Evolutionary conservation across 768 basidiomycete species (phyloP), one percentile per base, ranked within the genome.

Genomic region (Lactarius deliciosus): DNA sequence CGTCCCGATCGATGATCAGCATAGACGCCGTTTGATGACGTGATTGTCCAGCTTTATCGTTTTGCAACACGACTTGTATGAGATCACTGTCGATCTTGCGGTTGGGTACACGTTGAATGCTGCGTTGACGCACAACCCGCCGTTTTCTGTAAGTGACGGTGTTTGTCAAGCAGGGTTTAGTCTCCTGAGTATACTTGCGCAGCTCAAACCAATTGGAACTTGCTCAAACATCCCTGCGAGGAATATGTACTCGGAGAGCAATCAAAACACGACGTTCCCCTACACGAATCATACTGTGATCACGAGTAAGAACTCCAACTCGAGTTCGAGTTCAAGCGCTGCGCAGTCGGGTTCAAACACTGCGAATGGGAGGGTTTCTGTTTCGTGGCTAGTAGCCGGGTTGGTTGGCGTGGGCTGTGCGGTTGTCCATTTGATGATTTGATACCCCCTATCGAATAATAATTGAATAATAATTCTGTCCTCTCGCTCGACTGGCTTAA

Each of bases 51-150:
- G 94, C 73, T 97, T 98, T 81, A 86, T 96, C 72, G 92, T 96
- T 40, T 80, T 98, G 63, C 83, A 94, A 75, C 93, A 95, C 72
- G 96, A 97, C 76, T 80, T 96, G 43, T 96, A 81, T 70, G 77
- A 88, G 69, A 86, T 92, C 72, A 91, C 92, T 15, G 94, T 96
- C 60, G 92, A 96, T 72, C 85, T 98, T 69, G 95, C 95, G 34
- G 83, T 90, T 64, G 93, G 91, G 28, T 95, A 94, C 79, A 89
- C 92, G 69, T 80, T 97, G 20, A 84, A 91, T 64, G 81, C 87
- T 34, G 96, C 94, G 25, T 75, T 91, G 72, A 81, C 72, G 25
- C 86, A 88, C 72, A 79, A 80, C 18, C 91, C 90, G 16, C 68
- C 81, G 3, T 86, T 95, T 75, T 85, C 78, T 50, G 86, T 96